A percentile compares a stretch with the other conserved stretches of the same genome.
Evolutionary conservation across 495 filamentous ascomycete genomes (phyloP).

Genomic region (Aspergillus steynii): DNA sequence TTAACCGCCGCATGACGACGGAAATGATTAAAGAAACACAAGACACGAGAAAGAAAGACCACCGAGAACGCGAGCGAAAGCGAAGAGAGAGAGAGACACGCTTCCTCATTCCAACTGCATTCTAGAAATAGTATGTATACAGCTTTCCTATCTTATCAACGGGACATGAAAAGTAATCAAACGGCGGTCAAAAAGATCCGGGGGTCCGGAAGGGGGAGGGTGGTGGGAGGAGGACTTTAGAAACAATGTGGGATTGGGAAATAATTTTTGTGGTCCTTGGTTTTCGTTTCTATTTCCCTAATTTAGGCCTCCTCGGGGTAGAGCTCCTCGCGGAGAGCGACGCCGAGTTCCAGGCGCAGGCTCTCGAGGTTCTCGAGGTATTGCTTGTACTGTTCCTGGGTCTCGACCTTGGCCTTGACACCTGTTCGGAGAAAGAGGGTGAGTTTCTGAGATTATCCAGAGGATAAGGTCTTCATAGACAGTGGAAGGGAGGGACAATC

Average conservation of each 20-base stretch:
- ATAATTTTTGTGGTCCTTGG: background rate
- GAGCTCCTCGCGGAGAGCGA: conserved; percentile 89
- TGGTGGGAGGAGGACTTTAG: background rate
- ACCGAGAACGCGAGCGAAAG: conserved; percentile 14
- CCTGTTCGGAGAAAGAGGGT: conserved; percentile 52
- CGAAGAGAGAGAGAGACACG: conserved; percentile 5
- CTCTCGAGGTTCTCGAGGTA: conserved; percentile 92
- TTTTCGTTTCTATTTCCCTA: background rate
- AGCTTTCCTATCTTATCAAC: conserved; percentile 45
- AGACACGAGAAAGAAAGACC: background rate
- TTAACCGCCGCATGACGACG: background rate
- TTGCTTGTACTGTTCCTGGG: conserved; percentile 94
- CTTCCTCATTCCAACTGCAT: conserved; percentile 38
- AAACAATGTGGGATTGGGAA: background rate
- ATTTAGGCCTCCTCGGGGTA: conserved; percentile 75
- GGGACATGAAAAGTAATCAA: conserved; percentile 27
- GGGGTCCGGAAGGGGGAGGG: background rate
- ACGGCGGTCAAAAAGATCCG: conserved; percentile 1
- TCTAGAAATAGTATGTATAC: conserved; percentile 49
- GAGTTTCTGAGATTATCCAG: conserved; percentile 10
- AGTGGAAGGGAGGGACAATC: conserved; percentile 17
- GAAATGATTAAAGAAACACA: conserved; percentile 1
- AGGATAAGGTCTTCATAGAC: background rate
- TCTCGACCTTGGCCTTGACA: conserved; percentile 99
- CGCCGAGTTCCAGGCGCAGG: conserved; percentile 89